Evolutionary conservation across 306 rosid species (phyloP).

Genomic region (Prinsepia uniflora): DNA sequence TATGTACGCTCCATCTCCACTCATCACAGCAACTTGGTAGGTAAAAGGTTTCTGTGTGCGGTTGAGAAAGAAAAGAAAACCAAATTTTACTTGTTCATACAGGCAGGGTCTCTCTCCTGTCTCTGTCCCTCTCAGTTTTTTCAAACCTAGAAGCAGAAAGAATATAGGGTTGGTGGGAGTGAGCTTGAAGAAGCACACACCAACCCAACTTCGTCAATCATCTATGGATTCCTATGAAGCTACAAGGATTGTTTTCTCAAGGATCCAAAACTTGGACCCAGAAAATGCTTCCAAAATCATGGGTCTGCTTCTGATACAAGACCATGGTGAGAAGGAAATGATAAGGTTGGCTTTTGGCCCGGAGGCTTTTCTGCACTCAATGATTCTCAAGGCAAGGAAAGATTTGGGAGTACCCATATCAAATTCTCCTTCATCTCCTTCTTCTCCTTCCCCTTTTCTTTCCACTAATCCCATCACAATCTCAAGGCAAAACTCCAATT

Average conservation of each 20-base stretch:
- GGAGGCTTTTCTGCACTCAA: constrained; percentile 72
- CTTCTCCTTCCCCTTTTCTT: constrained; percentile 69
- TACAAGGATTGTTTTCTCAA: constrained; percentile 74
- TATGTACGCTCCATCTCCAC: constrained; percentile 25
- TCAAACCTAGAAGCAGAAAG: constrained; percentile 6
- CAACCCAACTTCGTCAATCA: constrained; percentile 17
- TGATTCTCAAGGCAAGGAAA: constrained; percentile 69
- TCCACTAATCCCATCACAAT: constrained; percentile 36
- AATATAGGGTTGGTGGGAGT: constrained; percentile 34
- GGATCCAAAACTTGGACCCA: constrained; percentile 91
- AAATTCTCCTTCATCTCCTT: constrained; percentile 63
- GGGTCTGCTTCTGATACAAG: constrained; percentile 90
- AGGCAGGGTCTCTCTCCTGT: not conserved
- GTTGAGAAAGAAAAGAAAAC: constrained; percentile 60
- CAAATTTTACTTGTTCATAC: constrained; percentile 3
- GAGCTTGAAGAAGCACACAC: constrained; percentile 20
- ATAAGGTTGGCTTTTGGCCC: constrained; percentile 92
- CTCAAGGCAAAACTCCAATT: constrained; percentile 49
- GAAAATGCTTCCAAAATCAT: constrained; percentile 97
- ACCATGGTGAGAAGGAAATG: constrained; percentile 98
- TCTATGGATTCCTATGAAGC: constrained; percentile 95
- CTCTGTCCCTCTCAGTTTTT: constrained; percentile 12
- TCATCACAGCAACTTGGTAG: constrained; percentile 52
- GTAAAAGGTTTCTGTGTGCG: constrained; percentile 53
- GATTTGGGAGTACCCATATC: constrained; percentile 60